Evolutionary conservation across 257 asterid species (phyloP), one percentile per base, ranked within the genome.

Genomic region (Solanum okadae): DNA sequence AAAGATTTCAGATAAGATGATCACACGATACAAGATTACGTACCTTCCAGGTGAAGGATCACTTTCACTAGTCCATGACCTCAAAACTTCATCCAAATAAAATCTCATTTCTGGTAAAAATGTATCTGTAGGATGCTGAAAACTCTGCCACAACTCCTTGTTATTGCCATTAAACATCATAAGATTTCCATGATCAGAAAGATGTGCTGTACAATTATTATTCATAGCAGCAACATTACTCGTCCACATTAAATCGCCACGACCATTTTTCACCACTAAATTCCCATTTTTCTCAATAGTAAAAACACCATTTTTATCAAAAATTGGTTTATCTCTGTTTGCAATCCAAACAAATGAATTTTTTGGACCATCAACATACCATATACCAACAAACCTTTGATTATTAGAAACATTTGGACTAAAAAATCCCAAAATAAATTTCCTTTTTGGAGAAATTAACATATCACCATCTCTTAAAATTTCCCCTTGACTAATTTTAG

Each of bases 291-390:
- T 44, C 4, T 77, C 90, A 16, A 95, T 42, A 3, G 92, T 49
- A 33, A 95, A 44, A 42, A 40, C 87, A n/a, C 98, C 98, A 11
- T 61, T 91, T 11, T 78, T 75, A 23, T 93, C 96, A 1, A 91
- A 46, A 10, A 96, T 79, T 3, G 99, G 98, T 0, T 25, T 91
- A 7, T 91, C 93, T 37, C 95, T 90, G 35, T 96, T 96, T 8
- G 99, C 99, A 25, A 95, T 94, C 99, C 99, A 96, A 23, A 94
- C 94, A 15, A 95, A 87, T 12, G 97, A 71, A 65, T 89, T 81
- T 11, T 81, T 75, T 22, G 87, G 76, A n/a, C 90, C 37, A 29
- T 68, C 56, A 65, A 88, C 18, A 85, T 91, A 93, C 98, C 98
- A 94, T 67, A 96, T 94, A 40, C 98, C 99, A 23, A 94, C 91